Percentiles rank a stretch among this genome's conserved stretches.
Conservation (phyloP, 2,329 filamentous ascomycete species). For the Shiraia bambusicola region DNA sequence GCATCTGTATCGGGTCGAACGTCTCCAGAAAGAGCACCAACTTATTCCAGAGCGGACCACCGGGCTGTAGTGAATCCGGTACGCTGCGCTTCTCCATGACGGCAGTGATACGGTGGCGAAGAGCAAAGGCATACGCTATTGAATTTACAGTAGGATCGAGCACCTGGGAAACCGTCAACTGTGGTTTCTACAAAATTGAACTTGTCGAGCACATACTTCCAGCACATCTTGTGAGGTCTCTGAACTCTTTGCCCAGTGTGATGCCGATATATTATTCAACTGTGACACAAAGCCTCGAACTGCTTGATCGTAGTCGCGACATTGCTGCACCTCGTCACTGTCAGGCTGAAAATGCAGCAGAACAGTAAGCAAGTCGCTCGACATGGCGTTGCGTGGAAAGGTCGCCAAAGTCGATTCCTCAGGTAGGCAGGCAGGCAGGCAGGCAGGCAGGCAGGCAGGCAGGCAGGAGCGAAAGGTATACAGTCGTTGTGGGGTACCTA, state of each 20-base stretch:
- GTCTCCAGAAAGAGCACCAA: conserved; percentile 50
- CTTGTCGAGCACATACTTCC: conserved; percentile 25
- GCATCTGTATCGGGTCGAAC: conserved; percentile 57
- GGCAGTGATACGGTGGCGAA: conserved; percentile 52
- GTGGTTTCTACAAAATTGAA: neutral
- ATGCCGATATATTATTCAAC: conserved; percentile 35
- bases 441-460: too few relatives aligned
- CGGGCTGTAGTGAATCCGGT: conserved; percentile 46
- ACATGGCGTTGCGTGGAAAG: conserved; percentile 21
- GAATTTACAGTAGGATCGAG: conserved; percentile 61
- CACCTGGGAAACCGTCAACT: conserved; percentile 33
- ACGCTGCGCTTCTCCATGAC: conserved; percentile 40
- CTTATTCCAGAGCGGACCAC: conserved; percentile 53
- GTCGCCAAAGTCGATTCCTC: conserved; percentile 6
- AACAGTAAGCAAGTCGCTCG: conserved; percentile 30
- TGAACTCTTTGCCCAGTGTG: conserved; percentile 39
- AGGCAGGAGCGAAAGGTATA: too few relatives aligned
- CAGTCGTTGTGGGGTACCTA: too few relatives aligned
- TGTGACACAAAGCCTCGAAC: conserved; percentile 39
- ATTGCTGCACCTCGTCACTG: conserved; percentile 32
- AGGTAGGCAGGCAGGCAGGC: conserved; percentile 10
- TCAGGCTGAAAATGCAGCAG: conserved; percentile 42
- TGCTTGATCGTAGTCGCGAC: conserved; percentile 44
- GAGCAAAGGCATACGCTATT: conserved; percentile 59
- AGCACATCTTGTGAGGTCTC: conserved; percentile 46